phyloP scores from a whole-genome alignment of 2,329 filamentous ascomycete species.

The Diaporthe ampelina region DNA sequence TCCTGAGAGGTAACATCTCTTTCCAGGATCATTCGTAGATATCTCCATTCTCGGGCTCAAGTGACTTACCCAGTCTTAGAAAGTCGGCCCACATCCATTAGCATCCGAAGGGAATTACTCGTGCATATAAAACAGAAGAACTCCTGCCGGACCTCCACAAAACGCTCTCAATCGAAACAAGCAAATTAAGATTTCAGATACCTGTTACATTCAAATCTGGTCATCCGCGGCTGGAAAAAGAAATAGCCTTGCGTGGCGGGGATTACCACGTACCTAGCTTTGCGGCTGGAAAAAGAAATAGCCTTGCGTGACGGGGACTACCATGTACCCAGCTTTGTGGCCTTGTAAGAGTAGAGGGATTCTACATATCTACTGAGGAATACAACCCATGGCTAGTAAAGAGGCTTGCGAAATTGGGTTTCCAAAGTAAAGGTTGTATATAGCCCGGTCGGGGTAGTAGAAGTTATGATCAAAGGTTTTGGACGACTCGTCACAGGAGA shows the following conservation, averaged over 20 bases:
- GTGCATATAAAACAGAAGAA: not conserved
- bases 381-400: not conserved
- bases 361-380: not conserved
- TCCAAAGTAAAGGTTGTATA: not conserved
- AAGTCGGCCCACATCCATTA: not conserved
- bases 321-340: not conserved
- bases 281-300: not conserved
- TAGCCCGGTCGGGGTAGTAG: not conserved
- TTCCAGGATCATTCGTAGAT: not conserved
- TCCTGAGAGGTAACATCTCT: not conserved
- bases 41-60: not conserved
- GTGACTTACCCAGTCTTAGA: not conserved
- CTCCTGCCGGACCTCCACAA: not conserved
- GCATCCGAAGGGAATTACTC: not conserved
- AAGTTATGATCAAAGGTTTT: not conserved
- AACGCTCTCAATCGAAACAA: not conserved
- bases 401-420: not conserved
- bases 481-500: not conserved
- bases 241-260: not conserved
- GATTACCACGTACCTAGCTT: not conserved
- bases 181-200: not conserved
- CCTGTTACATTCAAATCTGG: not conserved
- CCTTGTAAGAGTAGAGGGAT: not conserved
- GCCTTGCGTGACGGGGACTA: not conserved
- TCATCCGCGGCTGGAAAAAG: not conserved